These are phyloP conservation scores for Pseudoscleropodium purum DNA, from an alignment of 225 moss, liverwort and hornwort genomes.

Conservation along the genomic window DNA sequence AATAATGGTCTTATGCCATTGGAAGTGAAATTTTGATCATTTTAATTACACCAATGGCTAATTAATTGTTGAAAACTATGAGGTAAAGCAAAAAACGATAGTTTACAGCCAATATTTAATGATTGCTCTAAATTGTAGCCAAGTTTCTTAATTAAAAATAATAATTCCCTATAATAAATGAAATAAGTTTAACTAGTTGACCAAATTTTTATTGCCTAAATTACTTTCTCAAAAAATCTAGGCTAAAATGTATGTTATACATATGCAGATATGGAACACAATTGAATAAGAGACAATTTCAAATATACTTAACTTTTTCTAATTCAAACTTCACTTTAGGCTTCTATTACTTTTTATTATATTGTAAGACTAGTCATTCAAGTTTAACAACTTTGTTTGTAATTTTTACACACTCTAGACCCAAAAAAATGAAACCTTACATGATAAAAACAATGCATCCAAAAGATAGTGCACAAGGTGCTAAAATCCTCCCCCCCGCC, in stretches of 20 bases:
- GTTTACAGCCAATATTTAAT: not conserved
- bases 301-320: not conserved
- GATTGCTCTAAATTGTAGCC: not conserved
- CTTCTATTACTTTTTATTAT: not conserved
- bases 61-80: not conserved
- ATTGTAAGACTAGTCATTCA: accelerated
- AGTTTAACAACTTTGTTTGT: not conserved
- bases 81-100: not conserved
- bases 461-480: too few species aligned
- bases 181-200: not conserved
- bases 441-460: not conserved
- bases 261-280: not conserved
- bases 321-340: not conserved
- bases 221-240: not conserved
- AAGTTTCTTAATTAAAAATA: too few species aligned
- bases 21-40: not conserved
- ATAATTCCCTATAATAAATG: not conserved
- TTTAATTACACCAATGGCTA: not conserved
- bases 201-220: too few species aligned
- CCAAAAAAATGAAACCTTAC: not conserved
- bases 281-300: not conserved
- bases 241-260: not conserved
- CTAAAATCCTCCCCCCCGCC: too few species aligned
- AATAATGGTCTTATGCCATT: not conserved
- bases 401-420: not conserved